Conservation (phyloP, 192 early-diverging fungal species). For the Podila clonocystis region DNA sequence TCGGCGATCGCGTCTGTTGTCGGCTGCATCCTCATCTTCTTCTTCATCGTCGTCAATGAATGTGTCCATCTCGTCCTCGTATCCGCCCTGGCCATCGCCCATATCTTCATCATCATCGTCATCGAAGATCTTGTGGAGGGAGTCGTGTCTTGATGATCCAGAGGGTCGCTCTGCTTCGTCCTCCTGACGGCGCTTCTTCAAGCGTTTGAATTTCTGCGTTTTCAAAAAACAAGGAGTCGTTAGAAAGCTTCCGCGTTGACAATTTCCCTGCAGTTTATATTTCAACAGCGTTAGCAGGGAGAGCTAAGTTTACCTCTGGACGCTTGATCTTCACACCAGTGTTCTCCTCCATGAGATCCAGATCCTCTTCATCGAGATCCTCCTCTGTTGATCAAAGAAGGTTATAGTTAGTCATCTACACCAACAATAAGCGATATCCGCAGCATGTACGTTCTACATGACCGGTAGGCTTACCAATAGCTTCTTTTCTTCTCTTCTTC, state of each 20-base stretch:
- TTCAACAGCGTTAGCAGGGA: background rate
- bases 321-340: conserved; percentile 68
- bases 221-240: background rate
- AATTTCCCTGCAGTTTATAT: no score
- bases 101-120: conserved; percentile 68
- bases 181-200: conserved; percentile 79
- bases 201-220: conserved; percentile 71
- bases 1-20: conserved; percentile 35
- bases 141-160: conserved; percentile 31
- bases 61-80: conserved; percentile 64
- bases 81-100: conserved; percentile 44
- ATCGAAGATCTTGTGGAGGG: conserved; percentile 74
- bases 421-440: background rate
- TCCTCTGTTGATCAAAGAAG: conserved; percentile 63
- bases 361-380: conserved; percentile 91
- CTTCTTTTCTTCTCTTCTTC: conserved; percentile 64
- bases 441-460: conserved; percentile 26
- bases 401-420: background rate
- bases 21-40: conserved; percentile 50
- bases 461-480: conserved; percentile 48
- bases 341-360: conserved; percentile 92
- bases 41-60: conserved; percentile 58
- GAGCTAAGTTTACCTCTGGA: conserved; percentile 45
- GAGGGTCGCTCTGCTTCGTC: conserved; percentile 46
- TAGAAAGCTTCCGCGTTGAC: no score